Evolutionary conservation across 768 basidiomycete species (phyloP), one percentile per base, ranked within the genome.

Genomic region (Lentinula aciculospora): DNA sequence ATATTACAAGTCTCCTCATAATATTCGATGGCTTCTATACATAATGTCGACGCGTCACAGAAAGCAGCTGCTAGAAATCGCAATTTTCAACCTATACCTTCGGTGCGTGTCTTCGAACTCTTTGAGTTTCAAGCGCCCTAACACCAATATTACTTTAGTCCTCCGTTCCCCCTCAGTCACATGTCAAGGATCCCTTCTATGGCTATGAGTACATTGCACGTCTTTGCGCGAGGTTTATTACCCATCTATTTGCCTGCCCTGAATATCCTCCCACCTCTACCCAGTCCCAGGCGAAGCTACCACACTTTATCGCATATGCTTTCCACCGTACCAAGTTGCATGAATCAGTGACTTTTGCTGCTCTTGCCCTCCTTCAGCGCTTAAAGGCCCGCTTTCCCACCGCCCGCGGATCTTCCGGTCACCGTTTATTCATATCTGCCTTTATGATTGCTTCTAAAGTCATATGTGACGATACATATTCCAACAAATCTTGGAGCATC

Each of bases 401-500:
- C 5, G 93, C 92, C 6, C 83, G 89, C 27, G 93, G 94, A 10
- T 93, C 91, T 1, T 93, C 90, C 0, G 93, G 93, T 21, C 92
- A 97, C 67, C 81, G 92, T 0, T 74, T 97, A 13, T 94, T 94
- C 73, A 89, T 95, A 45, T 92, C 91, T 1, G 92, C 92, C 0
- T 92, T 93, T 70, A 95, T 95, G 92, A 91, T 94, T 66, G 84
- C 90, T 2, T 88, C 85, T 9, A 93, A 93, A 67, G 88, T 94
- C n/a, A 88, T 93, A 49, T 94, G 92, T 72, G 92, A 95, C 74
- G 92, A 94, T 64, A 94, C 92, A 0, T 95, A 94, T 69, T 92
- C 89, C 15, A 94, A 94, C 80, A 92, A 93, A 68, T 90, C 88
- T 0, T 95, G 93, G 93, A 82, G 84, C 4, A 88, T 94, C 45